phyloP scores from a whole-genome alignment of 1,284 basidiomycete genomes.

The Sparassis latifolia region DNA sequence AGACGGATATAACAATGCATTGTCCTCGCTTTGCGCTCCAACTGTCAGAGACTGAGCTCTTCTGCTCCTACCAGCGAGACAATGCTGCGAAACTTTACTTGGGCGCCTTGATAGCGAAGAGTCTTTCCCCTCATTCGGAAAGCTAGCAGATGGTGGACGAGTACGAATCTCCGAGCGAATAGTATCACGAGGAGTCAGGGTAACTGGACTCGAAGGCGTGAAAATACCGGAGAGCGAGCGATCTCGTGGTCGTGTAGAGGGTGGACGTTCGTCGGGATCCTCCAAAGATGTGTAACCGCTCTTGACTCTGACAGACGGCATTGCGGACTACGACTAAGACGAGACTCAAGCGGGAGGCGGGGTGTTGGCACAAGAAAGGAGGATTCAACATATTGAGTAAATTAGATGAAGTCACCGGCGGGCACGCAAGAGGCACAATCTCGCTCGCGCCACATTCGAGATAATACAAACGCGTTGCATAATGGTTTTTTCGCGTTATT shows the following conservation, averaged over 20 bases:
- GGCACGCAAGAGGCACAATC: neutral
- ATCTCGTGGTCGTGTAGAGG: conserved; percentile 12
- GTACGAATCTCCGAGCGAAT: too few species aligned
- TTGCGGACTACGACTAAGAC: conserved; percentile 16
- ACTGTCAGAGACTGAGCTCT: neutral
- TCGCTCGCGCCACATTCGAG: neutral
- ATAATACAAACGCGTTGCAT: neutral
- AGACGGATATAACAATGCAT: neutral
- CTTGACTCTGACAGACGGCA: conserved; percentile 55
- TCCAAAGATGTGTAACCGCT: conserved; percentile 38
- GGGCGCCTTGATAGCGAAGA: conserved; percentile 9
- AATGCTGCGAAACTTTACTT: conserved; percentile 22
- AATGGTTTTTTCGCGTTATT: neutral
- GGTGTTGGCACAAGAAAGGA: neutral
- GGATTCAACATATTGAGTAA: too few species aligned
- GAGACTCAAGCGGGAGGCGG: conserved; percentile 4
- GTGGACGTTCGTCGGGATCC: conserved; percentile 13
- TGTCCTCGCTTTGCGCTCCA: neutral
- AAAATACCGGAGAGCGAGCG: conserved; percentile 17
- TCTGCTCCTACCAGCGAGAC: conserved; percentile 15
- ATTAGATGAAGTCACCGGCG: neutral
- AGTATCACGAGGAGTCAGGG: too few species aligned
- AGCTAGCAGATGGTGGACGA: too few species aligned
- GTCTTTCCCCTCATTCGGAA: neutral
- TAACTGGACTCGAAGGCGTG: neutral